Base-by-base conservation (phyloP, 116 monocot genomes). In the Dioscorea cayenensis region DNA sequence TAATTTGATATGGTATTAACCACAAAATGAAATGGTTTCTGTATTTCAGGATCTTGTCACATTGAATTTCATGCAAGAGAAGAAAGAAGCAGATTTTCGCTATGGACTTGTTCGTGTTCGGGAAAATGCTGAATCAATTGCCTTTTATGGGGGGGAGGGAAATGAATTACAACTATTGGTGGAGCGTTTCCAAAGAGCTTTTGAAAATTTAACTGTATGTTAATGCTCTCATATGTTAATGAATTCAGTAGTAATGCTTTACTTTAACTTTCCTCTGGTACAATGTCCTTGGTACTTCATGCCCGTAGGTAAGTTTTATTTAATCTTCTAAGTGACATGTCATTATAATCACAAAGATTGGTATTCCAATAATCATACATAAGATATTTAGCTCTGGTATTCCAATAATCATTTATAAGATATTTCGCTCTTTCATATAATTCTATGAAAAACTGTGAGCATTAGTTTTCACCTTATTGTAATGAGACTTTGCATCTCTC, bases 71-170 rank as follows among this genome's bases (percentile, higher is more conserved):
- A 87, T 99, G 99, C 99, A 99, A 99, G 99, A 99, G 79, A 99
- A 99, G 69, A 99, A 94, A 84, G 94, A 99, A 85, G 99, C 99
- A 69, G 99, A 99, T 89, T 99, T 99, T 72, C 90, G 99, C 70
- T 99, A 91, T 80, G 94, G 89, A 49, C 86, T 99, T 78, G 99
- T 93, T n/a, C 86, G 94, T 32, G 83, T 99, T 48, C 80, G 99
- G 78, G 99, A 99, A 91, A 99, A 99, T 94, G 93, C 99, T 16
- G 99, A 99, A 77, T 93, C 99, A 67, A 99, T 99, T 82, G 99
- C 99, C 49, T 99, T 99, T 77, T 99, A 99, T 81, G 89, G 87
- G 64, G 99, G 99, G 17, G 99, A 99, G 71, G 85, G 72, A 72
- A 99, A 89, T 89, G 99, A 99, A 82, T 60, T 87, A 78, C 90